Conservation (phyloP, 176 grass and related monocot genomes). For the Aegilops bicornis region DNA sequence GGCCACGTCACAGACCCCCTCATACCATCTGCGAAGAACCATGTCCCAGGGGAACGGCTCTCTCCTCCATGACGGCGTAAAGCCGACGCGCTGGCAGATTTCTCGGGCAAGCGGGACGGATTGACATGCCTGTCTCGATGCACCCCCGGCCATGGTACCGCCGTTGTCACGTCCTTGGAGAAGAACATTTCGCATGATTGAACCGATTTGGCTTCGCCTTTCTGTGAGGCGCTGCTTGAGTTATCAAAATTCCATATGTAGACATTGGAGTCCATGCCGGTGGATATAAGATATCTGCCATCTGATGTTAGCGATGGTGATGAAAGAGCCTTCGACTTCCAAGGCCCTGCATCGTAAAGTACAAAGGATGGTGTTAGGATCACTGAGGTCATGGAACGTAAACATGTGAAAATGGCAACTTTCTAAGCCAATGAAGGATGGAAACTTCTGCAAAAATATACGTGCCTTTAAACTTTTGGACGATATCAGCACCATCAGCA, state of each 20-base stretch:
- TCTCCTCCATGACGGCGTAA: conserved; percentile 10
- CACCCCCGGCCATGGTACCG: conserved; percentile 63
- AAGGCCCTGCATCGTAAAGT: conserved; percentile 43
- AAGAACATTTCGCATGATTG: conserved; percentile 65
- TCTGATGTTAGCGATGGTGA: conserved; percentile 72
- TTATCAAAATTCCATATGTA: conserved; percentile 67
- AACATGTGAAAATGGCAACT: no score
- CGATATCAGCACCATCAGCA: conserved; percentile 47
- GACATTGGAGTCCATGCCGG: conserved; percentile 65
- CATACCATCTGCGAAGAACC: conserved; percentile 40
- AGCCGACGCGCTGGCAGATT: not conserved
- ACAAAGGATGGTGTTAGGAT: not conserved
- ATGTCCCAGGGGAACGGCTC: conserved; percentile 38
- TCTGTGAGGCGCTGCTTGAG: not conserved
- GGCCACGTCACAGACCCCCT: conserved; percentile 68
- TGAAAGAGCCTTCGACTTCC: conserved; percentile 63
- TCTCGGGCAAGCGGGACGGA: conserved; percentile 13
- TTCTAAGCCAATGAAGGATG: not conserved
- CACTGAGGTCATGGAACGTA: no score
- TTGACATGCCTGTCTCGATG: not conserved
- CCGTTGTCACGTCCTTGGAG: conserved; percentile 55
- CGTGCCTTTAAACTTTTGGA: conserved; percentile 70
- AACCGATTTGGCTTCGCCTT: conserved; percentile 43
- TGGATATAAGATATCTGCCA: conserved; percentile 67
- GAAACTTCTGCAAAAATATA: not conserved